Base-by-base conservation (phyloP, 2,329 filamentous ascomycete genomes). In the Nigrospora osmanthi region DNA sequence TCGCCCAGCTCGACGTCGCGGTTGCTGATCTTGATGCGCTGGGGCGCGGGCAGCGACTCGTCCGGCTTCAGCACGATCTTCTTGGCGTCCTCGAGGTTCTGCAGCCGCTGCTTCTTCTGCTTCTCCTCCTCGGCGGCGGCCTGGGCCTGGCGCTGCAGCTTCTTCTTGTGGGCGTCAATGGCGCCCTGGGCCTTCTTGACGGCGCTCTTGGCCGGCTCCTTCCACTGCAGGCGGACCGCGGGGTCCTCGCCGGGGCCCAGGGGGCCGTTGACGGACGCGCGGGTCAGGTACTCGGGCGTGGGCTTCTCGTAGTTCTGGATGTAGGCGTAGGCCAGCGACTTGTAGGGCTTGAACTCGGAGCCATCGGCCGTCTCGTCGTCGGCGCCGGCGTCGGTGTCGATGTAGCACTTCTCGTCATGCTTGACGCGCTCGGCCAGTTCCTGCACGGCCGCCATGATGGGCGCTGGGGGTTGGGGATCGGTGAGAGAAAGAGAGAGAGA, bases 131-230 rank as follows among this genome's bases (percentile, higher is more conserved):
- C 77, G 38, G 84, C 80, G 45, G 81, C 83, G 51, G 81, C 70
- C 60, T 89, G 83, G 54, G 83, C 76, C 64, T 86, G 85, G 68
- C 89, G 89, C 55, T 79, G 79, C 38, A 85, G 76, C 75, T 95
- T 95, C 76, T 89, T 90, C 77, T 88, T 86, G 66, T 87, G 81
- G 52, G 76, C 74, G 54, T 89, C 86, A 52, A 81, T 81, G 52
- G 81, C 81, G 63, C 81, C 83, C 70, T 80, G 80, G 4, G 85
- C 86, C 69, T 94, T 94, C 74, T 95, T 95, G 61, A 89, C 65
- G 17, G 87, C 88, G 48, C 85, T 86, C 72, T 93, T 94, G 49
- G 86, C 83, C 16, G 81, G 85, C 45, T 85, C 82, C 70, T 90
- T 91, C 85, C 85, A 95, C 55, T 81, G 76, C 52, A 83, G 66